Base-by-base conservation (phyloP, 2,329 filamentous ascomycete genomes). In the Neocatenulostroma microsporum region DNA sequence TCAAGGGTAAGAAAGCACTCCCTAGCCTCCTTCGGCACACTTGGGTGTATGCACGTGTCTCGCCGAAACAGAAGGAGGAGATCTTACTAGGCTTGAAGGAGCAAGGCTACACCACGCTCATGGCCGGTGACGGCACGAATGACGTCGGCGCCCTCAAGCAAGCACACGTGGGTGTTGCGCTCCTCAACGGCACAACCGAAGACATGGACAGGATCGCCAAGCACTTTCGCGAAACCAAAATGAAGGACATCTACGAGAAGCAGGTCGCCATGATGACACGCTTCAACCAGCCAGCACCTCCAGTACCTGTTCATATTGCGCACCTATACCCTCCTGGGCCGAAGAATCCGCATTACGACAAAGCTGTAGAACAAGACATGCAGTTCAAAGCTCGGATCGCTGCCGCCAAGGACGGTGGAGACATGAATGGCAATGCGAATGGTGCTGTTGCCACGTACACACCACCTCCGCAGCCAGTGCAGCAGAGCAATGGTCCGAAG, bases 191-290 rank as follows among this genome's bases (percentile, higher is more conserved):
- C 45, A 93, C 88, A 2, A 82, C 80, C 48, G 84, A 96, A 15
- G 91, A 96, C 58, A 74, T 98, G 36, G 81, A 80, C 39, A 87
- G 82, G 60, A 98, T 98, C 52, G 82, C 84, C 18, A 91, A 96
- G 57, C 88, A 98, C 63, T 81, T 83, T 55, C 82, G 91, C 51
- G 94, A 87, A 62, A 94, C 82, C 26, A 94, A 87, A 72, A 93
- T 98, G 84, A 96, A 95, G 73, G 88, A 95, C 48, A 77, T 98
- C 47, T 98, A 98, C 60, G 86, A 96, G 68, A 96, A 98, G 71
- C 91, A 98, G 62, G 75, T 83, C 39, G 70, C 80, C 30, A 73
- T 98, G 61, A 95, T 98, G 85, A 76, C 82, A 57, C 78, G 89
- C 46, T 98, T 96, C 74, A 94, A 94, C 60, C 88, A 95, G 62